Evolutionary conservation across 257 asterid species (phyloP).

Genomic region (Salvia hispanica): DNA sequence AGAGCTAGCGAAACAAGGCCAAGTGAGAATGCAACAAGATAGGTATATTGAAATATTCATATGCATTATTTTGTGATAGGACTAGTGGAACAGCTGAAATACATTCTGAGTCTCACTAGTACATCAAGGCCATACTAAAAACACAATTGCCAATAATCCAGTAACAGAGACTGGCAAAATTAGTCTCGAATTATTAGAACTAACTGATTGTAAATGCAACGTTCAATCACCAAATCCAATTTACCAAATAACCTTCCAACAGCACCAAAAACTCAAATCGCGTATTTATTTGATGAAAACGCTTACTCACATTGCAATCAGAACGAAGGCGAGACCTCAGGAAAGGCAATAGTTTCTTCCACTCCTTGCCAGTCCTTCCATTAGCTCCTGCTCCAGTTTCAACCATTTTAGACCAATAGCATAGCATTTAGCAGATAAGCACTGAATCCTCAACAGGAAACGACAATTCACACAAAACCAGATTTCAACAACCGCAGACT

Average conservation of each 20-base stretch:
- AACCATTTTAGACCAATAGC: slow-evolving; percentile 16
- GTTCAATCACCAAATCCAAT: slow-evolving; percentile 16
- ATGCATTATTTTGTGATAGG: background rate
- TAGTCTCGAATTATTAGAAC: background rate
- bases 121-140: background rate
- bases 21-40: background rate
- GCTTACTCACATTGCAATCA: slow-evolving; percentile 78
- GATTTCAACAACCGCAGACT: background rate
- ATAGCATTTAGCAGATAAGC: background rate
- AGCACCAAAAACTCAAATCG: slow-evolving; percentile 6
- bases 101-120: background rate
- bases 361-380: slow-evolving; percentile 91
- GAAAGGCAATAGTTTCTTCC: slow-evolving; percentile 88
- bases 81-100: background rate
- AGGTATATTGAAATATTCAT: background rate
- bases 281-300: background rate
- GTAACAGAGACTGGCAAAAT: background rate
- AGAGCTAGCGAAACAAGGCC: slow-evolving; percentile 10
- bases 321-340: slow-evolving; percentile 84
- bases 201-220: slow-evolving; percentile 14
- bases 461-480: background rate
- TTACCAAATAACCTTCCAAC: slow-evolving; percentile 2
- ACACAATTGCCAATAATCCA: slow-evolving; percentile 1
- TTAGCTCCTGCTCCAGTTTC: slow-evolving; percentile 75
- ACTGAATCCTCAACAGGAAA: background rate